Conservation (phyloP, 1,139 yeast genomes). For the Yamadazyma aaseri region DNA sequence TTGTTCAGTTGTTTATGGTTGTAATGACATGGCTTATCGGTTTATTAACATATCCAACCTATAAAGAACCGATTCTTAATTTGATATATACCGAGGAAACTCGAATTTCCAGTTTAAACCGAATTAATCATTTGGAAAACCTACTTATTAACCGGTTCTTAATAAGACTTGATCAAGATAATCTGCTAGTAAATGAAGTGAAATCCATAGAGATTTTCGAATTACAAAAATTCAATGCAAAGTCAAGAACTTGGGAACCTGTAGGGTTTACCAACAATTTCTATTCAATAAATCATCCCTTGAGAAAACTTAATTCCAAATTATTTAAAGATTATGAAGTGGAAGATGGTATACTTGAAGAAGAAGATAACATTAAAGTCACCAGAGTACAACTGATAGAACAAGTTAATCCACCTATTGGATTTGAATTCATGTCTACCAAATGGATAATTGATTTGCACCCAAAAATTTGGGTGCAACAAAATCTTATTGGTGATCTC, state of each 20-base stretch:
- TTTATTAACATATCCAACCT: constrained; percentile 53
- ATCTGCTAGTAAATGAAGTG: constrained; percentile 11
- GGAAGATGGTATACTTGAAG: constrained; percentile 15
- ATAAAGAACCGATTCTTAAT: constrained; percentile 45
- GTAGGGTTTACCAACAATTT: constrained; percentile 57
- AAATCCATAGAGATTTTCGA: constrained; percentile 67
- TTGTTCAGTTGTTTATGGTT: constrained; percentile 37
- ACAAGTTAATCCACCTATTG: constrained; percentile 50
- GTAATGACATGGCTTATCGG: constrained; percentile 50
- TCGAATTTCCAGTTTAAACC: constrained; percentile 45
- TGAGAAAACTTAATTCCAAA: constrained; percentile 12
- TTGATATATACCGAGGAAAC: constrained; percentile 60
- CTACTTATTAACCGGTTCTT: constrained; percentile 11
- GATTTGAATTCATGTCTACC: constrained; percentile 50
- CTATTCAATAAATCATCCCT: constrained; percentile 43
- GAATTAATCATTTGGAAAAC: constrained; percentile 46
- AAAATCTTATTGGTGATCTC: constrained; percentile 48
- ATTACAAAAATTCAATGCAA: constrained; percentile 55
- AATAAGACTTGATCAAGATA: constrained; percentile 12
- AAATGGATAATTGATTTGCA: constrained; percentile 62
- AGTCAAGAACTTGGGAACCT: constrained; percentile 56
- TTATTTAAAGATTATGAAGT: constrained; percentile 15
- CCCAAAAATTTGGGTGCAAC: constrained; percentile 57
- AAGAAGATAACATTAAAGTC: constrained; percentile 17
- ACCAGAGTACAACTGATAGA: constrained; percentile 12